These are phyloP conservation scores for Elsinoe ampelina DNA, from an alignment of 2,329 filamentous ascomycete genomes.

Conservation along the genomic window DNA sequence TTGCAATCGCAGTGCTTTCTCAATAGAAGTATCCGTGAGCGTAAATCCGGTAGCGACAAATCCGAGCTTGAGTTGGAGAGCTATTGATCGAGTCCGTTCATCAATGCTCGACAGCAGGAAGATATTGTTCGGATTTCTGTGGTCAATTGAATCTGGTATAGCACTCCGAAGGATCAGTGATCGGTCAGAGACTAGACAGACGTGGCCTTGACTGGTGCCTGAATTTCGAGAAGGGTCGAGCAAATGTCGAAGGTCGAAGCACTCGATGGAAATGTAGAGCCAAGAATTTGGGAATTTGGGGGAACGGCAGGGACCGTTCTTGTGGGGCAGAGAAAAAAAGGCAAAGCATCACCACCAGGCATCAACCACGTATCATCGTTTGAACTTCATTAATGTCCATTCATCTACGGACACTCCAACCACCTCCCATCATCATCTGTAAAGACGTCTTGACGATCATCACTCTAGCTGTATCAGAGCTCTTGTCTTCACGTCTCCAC, in stretches of 20 bases:
- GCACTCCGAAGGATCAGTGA: neutral
- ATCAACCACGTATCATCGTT: no score
- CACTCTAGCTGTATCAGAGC: no score
- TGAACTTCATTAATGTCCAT: no score
- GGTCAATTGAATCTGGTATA: neutral
- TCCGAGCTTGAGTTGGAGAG: constrained; percentile 7
- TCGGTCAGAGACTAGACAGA: neutral
- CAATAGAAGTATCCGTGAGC: constrained; percentile 13
- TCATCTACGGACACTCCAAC: no score
- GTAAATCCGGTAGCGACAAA: constrained; percentile 10
- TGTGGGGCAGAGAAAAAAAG: no score
- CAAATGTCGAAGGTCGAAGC: constrained; percentile 10
- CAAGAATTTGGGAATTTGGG: constrained; percentile 4
- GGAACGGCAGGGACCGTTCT: neutral
- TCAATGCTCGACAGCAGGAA: neutral
- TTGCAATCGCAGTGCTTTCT: constrained; percentile 3
- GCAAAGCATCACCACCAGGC: no score
- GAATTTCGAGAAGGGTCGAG: constrained; percentile 5
- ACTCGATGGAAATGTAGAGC: constrained; percentile 2
- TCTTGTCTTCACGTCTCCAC: no score
- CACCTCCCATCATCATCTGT: no score
- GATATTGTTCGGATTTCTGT: neutral
- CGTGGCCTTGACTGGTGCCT: constrained; percentile 8
- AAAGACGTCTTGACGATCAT: no score
- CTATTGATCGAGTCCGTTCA: constrained; percentile 10